These are phyloP conservation scores for Yamadazyma trypodendri DNA, from an alignment of 1,139 yeast species.

Conservation along the genomic window DNA sequence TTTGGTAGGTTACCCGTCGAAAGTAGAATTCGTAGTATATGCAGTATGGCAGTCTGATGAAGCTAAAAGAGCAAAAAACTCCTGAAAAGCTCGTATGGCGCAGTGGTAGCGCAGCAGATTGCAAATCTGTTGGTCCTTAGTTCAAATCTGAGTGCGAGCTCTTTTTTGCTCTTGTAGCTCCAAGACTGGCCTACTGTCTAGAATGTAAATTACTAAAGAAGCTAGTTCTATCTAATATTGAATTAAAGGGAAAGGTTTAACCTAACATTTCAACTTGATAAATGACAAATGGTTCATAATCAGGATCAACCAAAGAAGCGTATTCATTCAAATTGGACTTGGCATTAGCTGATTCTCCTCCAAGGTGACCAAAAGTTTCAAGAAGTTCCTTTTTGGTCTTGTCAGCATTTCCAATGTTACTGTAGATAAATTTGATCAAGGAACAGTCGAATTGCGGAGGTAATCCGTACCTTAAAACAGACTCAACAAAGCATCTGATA, in stretches of 20 bases:
- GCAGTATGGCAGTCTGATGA: too few species aligned
- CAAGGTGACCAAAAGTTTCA: slow-evolving; percentile 79
- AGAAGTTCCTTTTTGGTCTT: slow-evolving; percentile 69
- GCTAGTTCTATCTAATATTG: slow-evolving; percentile 3
- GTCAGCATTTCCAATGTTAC: slow-evolving; percentile 43
- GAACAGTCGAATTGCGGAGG: slow-evolving; percentile 87
- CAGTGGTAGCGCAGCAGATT: slow-evolving; percentile 59
- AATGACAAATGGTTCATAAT: slow-evolving; percentile 92
- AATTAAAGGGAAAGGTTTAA: slow-evolving; percentile 3
- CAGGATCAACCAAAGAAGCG: slow-evolving; percentile 88
- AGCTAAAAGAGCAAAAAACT: too few species aligned
- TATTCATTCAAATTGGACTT: slow-evolving; percentile 73
- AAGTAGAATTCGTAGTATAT: too few species aligned
- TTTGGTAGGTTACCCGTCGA: too few species aligned
- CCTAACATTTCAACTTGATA: slow-evolving; percentile 47
- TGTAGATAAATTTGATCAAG: slow-evolving; percentile 44
- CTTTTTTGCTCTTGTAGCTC: slow-evolving; percentile 16
- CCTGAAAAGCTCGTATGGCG: slow-evolving; percentile 43
- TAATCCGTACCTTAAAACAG: slow-evolving; percentile 89
- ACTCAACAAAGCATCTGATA: slow-evolving; percentile 54
- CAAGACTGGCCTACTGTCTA: neutral
- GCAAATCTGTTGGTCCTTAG: slow-evolving; percentile 61
- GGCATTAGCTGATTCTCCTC: slow-evolving; percentile 82
- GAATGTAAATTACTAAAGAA: neutral
- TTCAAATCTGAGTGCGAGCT: slow-evolving; percentile 84